Conservation (phyloP, 805 yeast genomes). For the Candida suzukii region DNA sequence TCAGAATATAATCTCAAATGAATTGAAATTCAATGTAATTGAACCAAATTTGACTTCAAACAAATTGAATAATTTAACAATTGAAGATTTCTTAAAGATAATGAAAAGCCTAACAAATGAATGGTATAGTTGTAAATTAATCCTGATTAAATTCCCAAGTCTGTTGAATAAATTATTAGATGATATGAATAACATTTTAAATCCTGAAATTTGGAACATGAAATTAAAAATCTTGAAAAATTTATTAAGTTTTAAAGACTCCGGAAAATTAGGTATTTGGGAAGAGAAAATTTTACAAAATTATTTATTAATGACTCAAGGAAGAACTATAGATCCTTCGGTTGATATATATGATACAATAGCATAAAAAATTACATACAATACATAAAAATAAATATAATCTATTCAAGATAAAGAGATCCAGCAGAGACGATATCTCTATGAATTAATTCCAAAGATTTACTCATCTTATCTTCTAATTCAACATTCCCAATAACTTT, state of each 20-base stretch:
- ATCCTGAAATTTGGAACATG: slow-evolving; percentile 15
- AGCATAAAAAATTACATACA: background rate
- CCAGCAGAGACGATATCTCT: slow-evolving; percentile 97
- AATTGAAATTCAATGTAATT: slow-evolving; percentile 12
- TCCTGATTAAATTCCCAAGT: slow-evolving; percentile 21
- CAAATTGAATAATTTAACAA: slow-evolving; percentile 16
- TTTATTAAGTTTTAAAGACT: slow-evolving; percentile 6
- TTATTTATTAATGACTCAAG: slow-evolving; percentile 14
- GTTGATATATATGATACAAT: slow-evolving; percentile 16
- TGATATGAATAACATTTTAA: slow-evolving; percentile 12
- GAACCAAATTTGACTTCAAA: slow-evolving; percentile 10
- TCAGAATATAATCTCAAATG: slow-evolving; percentile 16
- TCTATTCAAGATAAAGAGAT: slow-evolving; percentile 56
- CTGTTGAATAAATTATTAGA: slow-evolving; percentile 21
- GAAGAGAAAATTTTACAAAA: slow-evolving; percentile 8
- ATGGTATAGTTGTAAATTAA: slow-evolving; percentile 14
- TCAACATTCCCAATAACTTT: slow-evolving; percentile 89
- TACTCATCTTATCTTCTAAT: slow-evolving; percentile 82
- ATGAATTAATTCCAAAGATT: slow-evolving; percentile 77
- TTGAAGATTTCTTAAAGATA: slow-evolving; percentile 16
- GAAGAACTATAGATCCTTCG: slow-evolving; percentile 9
- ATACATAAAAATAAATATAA: too few species aligned
- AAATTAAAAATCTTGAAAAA: slow-evolving; percentile 12
- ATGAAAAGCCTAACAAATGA: slow-evolving; percentile 14
- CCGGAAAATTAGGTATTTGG: slow-evolving; percentile 18